A percentile compares a stretch with the other conserved stretches of the same genome.
Conservation (phyloP, 148 eudicot genomes). For the Chenopodium suecicum region DNA sequence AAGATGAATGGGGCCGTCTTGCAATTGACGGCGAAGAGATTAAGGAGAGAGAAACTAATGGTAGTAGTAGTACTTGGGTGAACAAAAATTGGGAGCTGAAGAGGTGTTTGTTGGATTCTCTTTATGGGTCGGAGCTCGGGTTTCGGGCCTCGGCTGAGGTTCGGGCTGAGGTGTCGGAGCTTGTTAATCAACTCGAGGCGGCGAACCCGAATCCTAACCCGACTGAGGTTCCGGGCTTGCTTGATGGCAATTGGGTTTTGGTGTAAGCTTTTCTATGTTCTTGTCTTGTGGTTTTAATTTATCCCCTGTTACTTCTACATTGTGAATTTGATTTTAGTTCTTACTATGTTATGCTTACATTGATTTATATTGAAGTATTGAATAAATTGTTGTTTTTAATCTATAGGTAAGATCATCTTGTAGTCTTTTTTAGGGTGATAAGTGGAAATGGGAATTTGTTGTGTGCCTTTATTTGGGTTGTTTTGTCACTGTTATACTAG, state of each 20-base stretch:
- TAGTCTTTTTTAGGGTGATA: neutral
- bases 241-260: constrained; percentile 93
- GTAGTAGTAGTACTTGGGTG: neutral
- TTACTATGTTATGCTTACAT: neutral
- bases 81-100: constrained; percentile 56
- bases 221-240: constrained; percentile 53
- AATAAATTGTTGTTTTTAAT: neutral
- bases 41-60: neutral
- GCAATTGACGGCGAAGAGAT: neutral
- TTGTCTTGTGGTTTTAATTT: too few relatives aligned
- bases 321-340: neutral
- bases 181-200: constrained; percentile 77
- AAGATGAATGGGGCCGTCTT: constrained; percentile 33
- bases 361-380: neutral
- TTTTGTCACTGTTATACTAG: neutral
- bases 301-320: neutral
- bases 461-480: neutral
- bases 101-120: constrained; percentile 78
- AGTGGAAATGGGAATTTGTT: neutral
- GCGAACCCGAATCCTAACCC: constrained; percentile 69
- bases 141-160: constrained; percentile 68
- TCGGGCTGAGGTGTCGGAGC: constrained; percentile 80
- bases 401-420: neutral
- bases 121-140: constrained; percentile 79
- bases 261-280: constrained; percentile 48